Conservation (phyloP, 2,329 filamentous ascomycete species). For the Capronia coronata region DNA sequence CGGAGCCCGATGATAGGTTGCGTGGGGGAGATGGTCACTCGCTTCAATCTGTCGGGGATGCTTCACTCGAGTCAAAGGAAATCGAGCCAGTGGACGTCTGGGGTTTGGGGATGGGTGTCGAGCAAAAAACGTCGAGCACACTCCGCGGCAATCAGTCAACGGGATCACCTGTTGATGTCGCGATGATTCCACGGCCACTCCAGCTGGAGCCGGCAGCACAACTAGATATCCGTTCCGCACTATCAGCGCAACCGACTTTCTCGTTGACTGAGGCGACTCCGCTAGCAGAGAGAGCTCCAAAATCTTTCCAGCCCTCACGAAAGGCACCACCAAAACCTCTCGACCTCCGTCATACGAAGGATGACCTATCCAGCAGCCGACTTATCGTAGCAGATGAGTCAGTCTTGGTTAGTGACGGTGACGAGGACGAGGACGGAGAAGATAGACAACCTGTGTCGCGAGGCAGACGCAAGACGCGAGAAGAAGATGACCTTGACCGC, state of each 20-base stretch:
- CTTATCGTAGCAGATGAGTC: slow-evolving; percentile 5
- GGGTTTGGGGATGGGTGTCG: slow-evolving; percentile 5
- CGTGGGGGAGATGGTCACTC: slow-evolving; percentile 27
- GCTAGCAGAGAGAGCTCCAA: slow-evolving; percentile 44
- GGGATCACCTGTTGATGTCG: slow-evolving; percentile 20
- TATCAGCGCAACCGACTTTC: slow-evolving; percentile 20
- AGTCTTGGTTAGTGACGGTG: slow-evolving; percentile 14
- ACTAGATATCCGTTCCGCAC: slow-evolving; percentile 17
- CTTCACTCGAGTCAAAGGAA: slow-evolving; percentile 13
- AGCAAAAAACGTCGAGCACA: slow-evolving; percentile 10
- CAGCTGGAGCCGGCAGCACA: slow-evolving; percentile 16
- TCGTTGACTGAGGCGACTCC: slow-evolving; percentile 36
- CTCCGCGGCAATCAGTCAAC: not conserved
- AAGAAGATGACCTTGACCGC: slow-evolving; percentile 76
- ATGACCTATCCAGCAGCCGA: slow-evolving; percentile 10
- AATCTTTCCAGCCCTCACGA: slow-evolving; percentile 55
- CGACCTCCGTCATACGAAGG: slow-evolving; percentile 53
- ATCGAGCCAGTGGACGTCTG: not conserved
- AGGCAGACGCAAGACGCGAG: slow-evolving; percentile 74
- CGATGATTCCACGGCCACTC: slow-evolving; percentile 24
- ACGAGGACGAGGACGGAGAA: slow-evolving; percentile 21
- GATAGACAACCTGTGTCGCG: slow-evolving; percentile 46
- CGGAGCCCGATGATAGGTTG: slow-evolving; percentile 31
- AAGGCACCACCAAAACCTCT: slow-evolving; percentile 83
- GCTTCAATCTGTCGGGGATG: slow-evolving; percentile 26